Conservation (phyloP, 805 yeast species). For the Saccharomycopsis synnaedendra region DNA sequence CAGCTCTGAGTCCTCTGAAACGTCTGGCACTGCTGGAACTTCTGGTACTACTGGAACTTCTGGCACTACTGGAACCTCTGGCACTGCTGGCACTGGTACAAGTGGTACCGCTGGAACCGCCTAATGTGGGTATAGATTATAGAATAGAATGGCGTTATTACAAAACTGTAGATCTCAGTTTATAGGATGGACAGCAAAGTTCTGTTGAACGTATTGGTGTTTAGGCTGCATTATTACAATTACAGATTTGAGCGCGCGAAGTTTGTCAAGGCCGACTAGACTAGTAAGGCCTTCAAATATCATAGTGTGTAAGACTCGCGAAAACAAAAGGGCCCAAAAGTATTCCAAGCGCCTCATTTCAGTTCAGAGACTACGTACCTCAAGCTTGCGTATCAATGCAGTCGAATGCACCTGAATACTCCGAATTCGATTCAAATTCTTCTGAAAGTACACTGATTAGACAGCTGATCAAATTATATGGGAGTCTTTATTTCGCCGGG, state of each 20-base stretch:
- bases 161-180: not conserved
- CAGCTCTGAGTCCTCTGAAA: not conserved
- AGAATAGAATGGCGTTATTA: not conserved
- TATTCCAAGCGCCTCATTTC: too few species aligned
- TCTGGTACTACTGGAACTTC: not conserved
- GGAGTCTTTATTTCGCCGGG: too few species aligned
- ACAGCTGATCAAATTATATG: too few species aligned
- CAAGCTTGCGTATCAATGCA: too few species aligned
- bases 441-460: too few species aligned
- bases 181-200: not conserved
- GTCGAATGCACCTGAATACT: too few species aligned
- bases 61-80: not conserved
- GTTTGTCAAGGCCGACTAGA: not conserved
- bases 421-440: too few species aligned
- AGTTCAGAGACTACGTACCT: too few species aligned
- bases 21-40: constrained; percentile 1
- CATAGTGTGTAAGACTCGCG: not conserved
- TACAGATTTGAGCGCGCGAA: not conserved
- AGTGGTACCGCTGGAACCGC: not conserved
- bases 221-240: not conserved
- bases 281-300: not conserved
- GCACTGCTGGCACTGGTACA: not conserved
- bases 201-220: not conserved
- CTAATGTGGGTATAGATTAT: not conserved
- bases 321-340: too few species aligned